Conservation (phyloP, 176 grass and related monocot species). For the Echinochloa phyllopogon region DNA sequence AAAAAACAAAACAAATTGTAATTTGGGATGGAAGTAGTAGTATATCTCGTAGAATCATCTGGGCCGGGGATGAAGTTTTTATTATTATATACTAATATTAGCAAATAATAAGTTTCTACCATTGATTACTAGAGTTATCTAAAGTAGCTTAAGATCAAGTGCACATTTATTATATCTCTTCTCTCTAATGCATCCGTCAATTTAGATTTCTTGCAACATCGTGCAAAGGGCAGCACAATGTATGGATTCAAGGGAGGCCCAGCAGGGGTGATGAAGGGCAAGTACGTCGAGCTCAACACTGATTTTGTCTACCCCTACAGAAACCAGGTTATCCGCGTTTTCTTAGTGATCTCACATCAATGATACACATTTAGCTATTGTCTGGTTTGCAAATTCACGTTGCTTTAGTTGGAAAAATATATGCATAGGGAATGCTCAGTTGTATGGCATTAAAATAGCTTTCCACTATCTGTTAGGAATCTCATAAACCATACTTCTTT, state of each 20-base stretch:
- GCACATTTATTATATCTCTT: neutral
- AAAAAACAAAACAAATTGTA: too few species aligned
- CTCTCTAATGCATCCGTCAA: constrained; percentile 40
- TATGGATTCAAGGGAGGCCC: constrained; percentile 98
- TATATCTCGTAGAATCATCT: neutral
- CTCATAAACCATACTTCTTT: neutral
- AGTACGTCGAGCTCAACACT: constrained; percentile 75
- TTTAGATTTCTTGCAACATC: constrained; percentile 81
- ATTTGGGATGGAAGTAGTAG: too few species aligned
- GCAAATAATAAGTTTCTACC: neutral
- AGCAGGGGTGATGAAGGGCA: constrained; percentile 94
- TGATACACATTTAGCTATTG: neutral
- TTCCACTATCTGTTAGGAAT: neutral
- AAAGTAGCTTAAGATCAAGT: neutral
- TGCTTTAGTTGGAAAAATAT: neutral
- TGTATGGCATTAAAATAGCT: neutral
- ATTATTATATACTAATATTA: neutral
- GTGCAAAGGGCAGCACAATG: constrained; percentile 70
- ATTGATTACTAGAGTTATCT: neutral
- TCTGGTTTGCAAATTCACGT: neutral
- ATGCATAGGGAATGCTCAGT: neutral
- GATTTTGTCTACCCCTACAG: constrained; percentile 96
- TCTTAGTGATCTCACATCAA: neutral
- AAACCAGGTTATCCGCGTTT: constrained; percentile 67
- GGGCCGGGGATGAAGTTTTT: neutral